These are phyloP conservation scores for Metarhizium humberi DNA, from an alignment of 2,329 filamentous ascomycete species.

Conservation along the genomic window DNA sequence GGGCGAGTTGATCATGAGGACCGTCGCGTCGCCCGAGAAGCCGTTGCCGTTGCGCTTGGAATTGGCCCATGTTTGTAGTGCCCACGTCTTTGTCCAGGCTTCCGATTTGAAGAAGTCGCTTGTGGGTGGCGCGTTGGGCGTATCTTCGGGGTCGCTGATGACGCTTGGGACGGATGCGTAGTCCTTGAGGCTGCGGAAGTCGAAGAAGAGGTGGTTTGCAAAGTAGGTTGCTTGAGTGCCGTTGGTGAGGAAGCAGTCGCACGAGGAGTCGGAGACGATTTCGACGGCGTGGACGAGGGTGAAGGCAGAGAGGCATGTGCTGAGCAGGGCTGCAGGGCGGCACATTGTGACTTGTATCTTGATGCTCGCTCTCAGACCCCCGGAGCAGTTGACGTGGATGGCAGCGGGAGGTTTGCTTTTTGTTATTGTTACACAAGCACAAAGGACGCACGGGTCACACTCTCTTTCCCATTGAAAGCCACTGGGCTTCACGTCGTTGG, in stretches of 20 bases:
- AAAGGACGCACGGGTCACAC: too few relatives aligned
- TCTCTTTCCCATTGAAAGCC: too few relatives aligned
- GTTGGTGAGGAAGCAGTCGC: slow-evolving; percentile 40
- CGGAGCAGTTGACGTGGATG: too few relatives aligned
- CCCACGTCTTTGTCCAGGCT: slow-evolving; percentile 28
- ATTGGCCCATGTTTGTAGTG: slow-evolving; percentile 32
- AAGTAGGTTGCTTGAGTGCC: slow-evolving; percentile 33
- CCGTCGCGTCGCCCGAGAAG: slow-evolving; percentile 11
- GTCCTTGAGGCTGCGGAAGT: slow-evolving; percentile 34
- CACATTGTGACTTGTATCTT: background rate
- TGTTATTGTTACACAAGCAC: too few relatives aligned
- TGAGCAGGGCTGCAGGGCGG: background rate
- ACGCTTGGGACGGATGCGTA: slow-evolving; percentile 27
- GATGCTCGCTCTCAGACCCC: background rate
- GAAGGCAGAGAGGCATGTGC: background rate
- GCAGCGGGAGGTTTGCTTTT: too few relatives aligned
- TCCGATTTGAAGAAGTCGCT: slow-evolving; percentile 29
- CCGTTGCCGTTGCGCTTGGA: background rate
- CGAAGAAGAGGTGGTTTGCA: slow-evolving; percentile 37
- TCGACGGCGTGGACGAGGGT: slow-evolving; percentile 7
- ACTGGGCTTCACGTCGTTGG: too few relatives aligned
- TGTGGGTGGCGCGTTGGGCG: slow-evolving; percentile 19
- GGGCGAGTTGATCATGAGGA: slow-evolving; percentile 30
- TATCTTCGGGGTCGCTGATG: slow-evolving; percentile 18
- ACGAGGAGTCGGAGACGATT: slow-evolving; percentile 21